Base-by-base conservation (phyloP, 257 asterid species). In the Anisodus tanguticus region DNA sequence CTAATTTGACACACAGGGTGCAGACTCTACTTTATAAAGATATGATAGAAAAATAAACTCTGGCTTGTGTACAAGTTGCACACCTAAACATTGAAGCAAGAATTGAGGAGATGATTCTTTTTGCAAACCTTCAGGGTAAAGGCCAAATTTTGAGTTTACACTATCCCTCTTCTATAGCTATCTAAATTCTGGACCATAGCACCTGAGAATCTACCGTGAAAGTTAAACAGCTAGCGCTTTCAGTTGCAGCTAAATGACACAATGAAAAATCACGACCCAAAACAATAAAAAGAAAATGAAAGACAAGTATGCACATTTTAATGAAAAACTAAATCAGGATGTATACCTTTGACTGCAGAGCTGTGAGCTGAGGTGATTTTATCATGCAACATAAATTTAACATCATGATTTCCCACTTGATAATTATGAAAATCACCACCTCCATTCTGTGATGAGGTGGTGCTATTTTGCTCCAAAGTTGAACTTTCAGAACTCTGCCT, bases 271-370 rank as follows among this genome's bases (percentile, higher is more conserved):
- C 15, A 76, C 15, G 22, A 51, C 84, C 57, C 51, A 26, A 35
- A 45, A 26, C 19, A 51, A 49, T 74, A 78, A 59, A 11, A 70
- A 8, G 43, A 51, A 76, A 37, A 76, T 58, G 83, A 47, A 76
- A 71, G 43, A 60, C 79, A 83, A 62, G 47, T 60, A 49, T 54
- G 84, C 31, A 80, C 59, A 64, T 49, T 57, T 62, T 31, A 37
- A 37, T 22, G 62, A 26, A 79, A 31, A 58, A 85, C 35, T 17
- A n/a, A 53, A 45, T 70, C 45, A 17, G 64, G 11, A 17, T 58
- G 12, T 60, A 77, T 87, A 94, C 98, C 99, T 96, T 96, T 94
- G 86, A 96, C 91, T 43, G 99, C 97, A 83, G 98, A 94, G 88
- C 93, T 90, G 87, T 96, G 99, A 88, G 99, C 98, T 69, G 98